Evolutionary conservation across 352 stramenopile species (phyloP).

Genomic region (Phytophthora vignae): DNA sequence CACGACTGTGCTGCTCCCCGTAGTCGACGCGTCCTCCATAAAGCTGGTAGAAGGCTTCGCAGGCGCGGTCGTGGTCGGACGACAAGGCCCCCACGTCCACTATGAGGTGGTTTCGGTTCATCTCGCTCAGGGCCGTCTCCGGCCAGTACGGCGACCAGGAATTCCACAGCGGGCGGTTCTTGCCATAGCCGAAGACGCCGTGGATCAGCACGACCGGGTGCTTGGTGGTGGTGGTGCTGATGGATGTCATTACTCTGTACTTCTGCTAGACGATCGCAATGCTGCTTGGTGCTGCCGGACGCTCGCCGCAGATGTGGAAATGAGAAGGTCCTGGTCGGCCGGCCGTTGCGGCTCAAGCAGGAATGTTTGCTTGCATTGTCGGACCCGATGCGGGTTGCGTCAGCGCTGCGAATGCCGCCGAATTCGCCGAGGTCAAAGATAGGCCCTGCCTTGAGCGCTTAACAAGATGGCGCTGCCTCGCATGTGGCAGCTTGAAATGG

Average conservation of each 20-base stretch:
- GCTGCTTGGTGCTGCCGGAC: not conserved
- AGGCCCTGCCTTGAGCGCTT: not conserved
- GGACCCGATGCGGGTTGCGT: slow-evolving; percentile 17
- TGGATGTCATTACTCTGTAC: not conserved
- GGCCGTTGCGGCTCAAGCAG: not conserved
- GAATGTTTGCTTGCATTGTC: slow-evolving; percentile 25
- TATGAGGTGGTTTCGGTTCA: slow-evolving; percentile 58
- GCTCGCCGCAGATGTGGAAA: slow-evolving; percentile 12
- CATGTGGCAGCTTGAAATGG: not conserved
- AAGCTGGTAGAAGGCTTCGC: slow-evolving; percentile 70
- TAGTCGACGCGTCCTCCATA: slow-evolving; percentile 69
- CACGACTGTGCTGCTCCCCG: slow-evolving; percentile 49
- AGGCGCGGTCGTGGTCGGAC: slow-evolving; percentile 72
- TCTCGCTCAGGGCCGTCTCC: slow-evolving; percentile 40
- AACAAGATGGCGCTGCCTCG: not conserved
- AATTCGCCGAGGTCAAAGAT: slow-evolving; percentile 11
- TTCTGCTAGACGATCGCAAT: slow-evolving; percentile 12
- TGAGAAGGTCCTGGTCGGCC: slow-evolving; percentile 3
- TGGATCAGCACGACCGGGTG: slow-evolving; percentile 71
- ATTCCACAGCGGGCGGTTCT: slow-evolving; percentile 54
- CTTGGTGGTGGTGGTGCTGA: slow-evolving; percentile 46
- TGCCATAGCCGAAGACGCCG: slow-evolving; percentile 67
- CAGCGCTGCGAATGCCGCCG: not conserved
- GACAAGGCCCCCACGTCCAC: slow-evolving; percentile 64
- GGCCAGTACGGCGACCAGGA: slow-evolving; percentile 63